These are phyloP conservation scores for Dichotomocladium elegans DNA, from an alignment of 371 early-diverging fungal genomes.

Conservation along the genomic window DNA sequence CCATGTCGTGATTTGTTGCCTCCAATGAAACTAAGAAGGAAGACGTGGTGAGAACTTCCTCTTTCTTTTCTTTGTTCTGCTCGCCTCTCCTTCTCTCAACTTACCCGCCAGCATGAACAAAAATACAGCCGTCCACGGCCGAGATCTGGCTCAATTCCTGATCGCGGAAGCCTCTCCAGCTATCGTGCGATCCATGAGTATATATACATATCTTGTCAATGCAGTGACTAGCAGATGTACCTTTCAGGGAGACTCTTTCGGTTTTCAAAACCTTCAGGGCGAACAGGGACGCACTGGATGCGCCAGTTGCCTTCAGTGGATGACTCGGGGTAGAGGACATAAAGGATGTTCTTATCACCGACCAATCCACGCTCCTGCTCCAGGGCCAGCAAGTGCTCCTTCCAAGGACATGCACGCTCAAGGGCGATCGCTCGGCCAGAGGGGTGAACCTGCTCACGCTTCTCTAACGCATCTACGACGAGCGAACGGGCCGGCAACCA, in stretches of 20 bases:
- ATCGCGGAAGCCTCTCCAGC: constrained; percentile 95
- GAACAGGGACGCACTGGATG: constrained; percentile 77
- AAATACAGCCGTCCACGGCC: constrained; percentile 81
- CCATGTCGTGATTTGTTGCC: constrained; percentile 48
- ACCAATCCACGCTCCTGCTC: constrained; percentile 56
- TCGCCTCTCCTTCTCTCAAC: no score
- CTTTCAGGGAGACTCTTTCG: constrained; percentile 89
- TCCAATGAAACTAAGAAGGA: constrained; percentile 66
- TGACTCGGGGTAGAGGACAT: constrained; percentile 81
- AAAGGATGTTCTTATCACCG: constrained; percentile 44
- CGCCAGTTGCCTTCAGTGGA: constrained; percentile 59
- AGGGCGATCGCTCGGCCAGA: constrained; percentile 82
- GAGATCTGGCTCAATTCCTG: constrained; percentile 75
- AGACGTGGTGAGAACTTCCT: not conserved
- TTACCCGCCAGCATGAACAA: constrained; percentile 93
- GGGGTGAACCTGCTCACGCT: constrained; percentile 57
- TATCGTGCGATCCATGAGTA: no score
- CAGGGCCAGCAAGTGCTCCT: constrained; percentile 78
- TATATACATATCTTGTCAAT: not conserved
- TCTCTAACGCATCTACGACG: constrained; percentile 67
- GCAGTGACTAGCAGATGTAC: not conserved
- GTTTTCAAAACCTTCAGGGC: constrained; percentile 78
- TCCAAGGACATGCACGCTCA: constrained; percentile 88
- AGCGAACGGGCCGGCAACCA: constrained; percentile 91
- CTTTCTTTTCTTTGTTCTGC: no score